Evolutionary conservation across 345 rosid species (phyloP).

Genomic region (Melaleuca quinquenervia): DNA sequence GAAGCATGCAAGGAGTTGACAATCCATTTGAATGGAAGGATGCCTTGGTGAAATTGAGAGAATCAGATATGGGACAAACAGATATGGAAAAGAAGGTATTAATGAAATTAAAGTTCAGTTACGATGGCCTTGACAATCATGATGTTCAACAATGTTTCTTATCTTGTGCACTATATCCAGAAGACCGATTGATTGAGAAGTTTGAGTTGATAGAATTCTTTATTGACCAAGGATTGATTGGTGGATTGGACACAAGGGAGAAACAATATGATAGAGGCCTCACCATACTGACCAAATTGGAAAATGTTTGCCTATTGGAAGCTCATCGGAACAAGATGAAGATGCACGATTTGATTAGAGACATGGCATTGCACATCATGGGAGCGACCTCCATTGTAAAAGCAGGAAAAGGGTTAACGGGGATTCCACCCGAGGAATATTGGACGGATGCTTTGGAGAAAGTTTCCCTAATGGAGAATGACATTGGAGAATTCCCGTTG

Average conservation of each 20-base stretch:
- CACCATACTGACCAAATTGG: conserved; percentile 1
- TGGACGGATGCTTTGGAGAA: conserved; percentile 4
- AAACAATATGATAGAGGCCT: conserved; percentile 2
- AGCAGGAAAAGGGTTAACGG: not conserved
- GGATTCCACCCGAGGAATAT: not conserved
- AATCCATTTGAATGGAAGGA: conserved; percentile 4
- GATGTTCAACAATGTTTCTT: conserved; percentile 5
- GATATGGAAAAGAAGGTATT: not conserved
- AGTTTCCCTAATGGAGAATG: not conserved
- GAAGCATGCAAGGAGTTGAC: conserved; percentile 4
- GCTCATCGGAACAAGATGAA: not conserved
- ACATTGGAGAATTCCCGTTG: not conserved
- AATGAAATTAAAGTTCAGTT: conserved; percentile 3
- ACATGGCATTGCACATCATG: conserved; percentile 11
- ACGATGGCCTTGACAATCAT: not conserved
- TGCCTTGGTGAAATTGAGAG: not conserved
- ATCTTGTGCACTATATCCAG: conserved; percentile 17
- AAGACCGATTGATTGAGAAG: not conserved
- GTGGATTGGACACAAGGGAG: not conserved
- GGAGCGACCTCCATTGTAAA: not conserved
- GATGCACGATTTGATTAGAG: conserved; percentile 18
- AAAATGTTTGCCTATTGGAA: conserved; percentile 6
- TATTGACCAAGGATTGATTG: conserved; percentile 9
- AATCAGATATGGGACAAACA: too few relatives aligned
- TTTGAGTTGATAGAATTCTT: not conserved